These are phyloP conservation scores for Russula sp. DNA, from an alignment of 768 basidiomycete species.

Conservation along the genomic window DNA sequence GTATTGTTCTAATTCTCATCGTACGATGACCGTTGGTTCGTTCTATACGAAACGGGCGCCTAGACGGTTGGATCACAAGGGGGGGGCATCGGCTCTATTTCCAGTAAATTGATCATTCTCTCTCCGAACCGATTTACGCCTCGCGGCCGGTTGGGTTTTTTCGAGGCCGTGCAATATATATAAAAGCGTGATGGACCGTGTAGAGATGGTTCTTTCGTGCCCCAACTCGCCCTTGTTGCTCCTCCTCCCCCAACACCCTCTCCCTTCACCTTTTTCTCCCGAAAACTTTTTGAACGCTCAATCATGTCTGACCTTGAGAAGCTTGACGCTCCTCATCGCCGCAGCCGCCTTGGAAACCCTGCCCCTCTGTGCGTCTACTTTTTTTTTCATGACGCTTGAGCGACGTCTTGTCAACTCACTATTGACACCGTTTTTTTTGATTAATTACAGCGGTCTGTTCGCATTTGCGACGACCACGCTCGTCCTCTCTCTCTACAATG, in stretches of 20 bases:
- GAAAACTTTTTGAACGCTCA: background rate
- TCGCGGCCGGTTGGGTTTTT: no score
- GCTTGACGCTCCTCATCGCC: slow-evolving; percentile 13
- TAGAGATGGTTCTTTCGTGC: background rate
- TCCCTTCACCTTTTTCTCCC: background rate
- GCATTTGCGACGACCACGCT: slow-evolving; percentile 82
- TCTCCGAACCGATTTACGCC: no score
- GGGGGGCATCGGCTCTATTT: no score
- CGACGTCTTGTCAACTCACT: slow-evolving; percentile 13
- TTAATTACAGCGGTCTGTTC: slow-evolving; percentile 70
- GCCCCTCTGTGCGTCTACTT: slow-evolving; percentile 41
- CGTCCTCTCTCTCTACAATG: slow-evolving; percentile 71
- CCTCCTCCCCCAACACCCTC: background rate
- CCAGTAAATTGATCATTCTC: no score
- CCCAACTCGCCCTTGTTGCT: background rate
- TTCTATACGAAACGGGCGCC: no score
- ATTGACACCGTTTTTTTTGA: slow-evolving; percentile 36
- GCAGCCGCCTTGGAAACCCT: slow-evolving; percentile 48
- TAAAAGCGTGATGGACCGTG: background rate
- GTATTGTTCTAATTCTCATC: no score
- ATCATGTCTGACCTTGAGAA: slow-evolving; percentile 35
- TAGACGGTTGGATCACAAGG: no score
- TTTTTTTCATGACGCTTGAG: background rate
- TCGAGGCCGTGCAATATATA: background rate
- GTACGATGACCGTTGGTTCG: no score